Conservation (phyloP, 106 monocot species). For the Dioscorea alata region DNA sequence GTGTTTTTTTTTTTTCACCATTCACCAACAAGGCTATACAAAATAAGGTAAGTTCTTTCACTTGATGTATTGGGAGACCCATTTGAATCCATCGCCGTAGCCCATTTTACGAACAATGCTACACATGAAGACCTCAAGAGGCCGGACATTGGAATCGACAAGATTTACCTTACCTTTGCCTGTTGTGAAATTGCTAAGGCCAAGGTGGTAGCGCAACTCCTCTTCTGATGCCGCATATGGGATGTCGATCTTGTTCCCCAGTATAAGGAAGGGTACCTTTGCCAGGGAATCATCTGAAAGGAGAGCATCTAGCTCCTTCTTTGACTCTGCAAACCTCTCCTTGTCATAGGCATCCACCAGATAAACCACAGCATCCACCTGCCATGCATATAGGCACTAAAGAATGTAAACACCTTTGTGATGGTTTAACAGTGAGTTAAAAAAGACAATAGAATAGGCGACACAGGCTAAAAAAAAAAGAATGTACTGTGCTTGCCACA, state of each 20-base stretch:
- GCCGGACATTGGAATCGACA: constrained; percentile 30
- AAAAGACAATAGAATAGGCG: no score
- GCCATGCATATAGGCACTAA: not conserved
- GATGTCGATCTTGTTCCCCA: constrained; percentile 46
- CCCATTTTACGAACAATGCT: constrained; percentile 46
- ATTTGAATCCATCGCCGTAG: constrained; percentile 39
- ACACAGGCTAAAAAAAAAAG: no score
- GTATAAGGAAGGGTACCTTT: constrained; percentile 33
- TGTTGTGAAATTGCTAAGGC: constrained; percentile 40
- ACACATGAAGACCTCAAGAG: constrained; percentile 50
- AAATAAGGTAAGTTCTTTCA: not conserved
- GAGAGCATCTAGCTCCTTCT: constrained; percentile 41
- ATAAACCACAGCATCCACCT: constrained; percentile 47
- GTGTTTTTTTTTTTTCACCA: not conserved
- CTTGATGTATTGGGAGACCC: constrained; percentile 45
- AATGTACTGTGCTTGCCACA: no score
- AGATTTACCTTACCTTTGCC: constrained; percentile 47
- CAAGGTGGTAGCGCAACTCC: constrained; percentile 35
- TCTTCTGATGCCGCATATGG: constrained; percentile 43
- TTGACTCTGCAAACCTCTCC: constrained; percentile 43
- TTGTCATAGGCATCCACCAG: constrained; percentile 38
- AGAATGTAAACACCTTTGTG: no score
- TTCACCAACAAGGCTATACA: not conserved
- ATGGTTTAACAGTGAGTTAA: no score
- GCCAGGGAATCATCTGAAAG: constrained; percentile 36